Evolutionary conservation across 164 flowering plant species (phyloP).

Genomic region (Magnolia sinica): DNA sequence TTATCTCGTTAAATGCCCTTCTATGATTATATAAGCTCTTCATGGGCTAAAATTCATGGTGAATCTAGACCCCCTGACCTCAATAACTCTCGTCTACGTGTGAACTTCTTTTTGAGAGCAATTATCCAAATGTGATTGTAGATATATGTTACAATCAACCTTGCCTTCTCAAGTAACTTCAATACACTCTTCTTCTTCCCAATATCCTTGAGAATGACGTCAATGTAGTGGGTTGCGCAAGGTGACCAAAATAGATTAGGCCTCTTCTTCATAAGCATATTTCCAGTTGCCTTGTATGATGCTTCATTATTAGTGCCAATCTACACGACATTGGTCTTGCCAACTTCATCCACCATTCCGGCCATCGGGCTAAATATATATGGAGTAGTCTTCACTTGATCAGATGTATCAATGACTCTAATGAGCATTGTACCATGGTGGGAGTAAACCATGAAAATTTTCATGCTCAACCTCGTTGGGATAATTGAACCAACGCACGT

Average conservation of each 20-base stretch:
- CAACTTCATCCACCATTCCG: neutral
- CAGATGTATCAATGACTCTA: neutral
- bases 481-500: neutral
- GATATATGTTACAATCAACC: neutral
- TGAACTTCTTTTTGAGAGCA: neutral
- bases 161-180: neutral
- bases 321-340: neutral
- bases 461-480: neutral
- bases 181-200: neutral
- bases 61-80: neutral
- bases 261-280: neutral
- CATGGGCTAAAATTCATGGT: neutral
- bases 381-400: neutral
- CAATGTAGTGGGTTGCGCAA: neutral
- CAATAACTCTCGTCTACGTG: neutral
- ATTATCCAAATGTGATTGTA: neutral
- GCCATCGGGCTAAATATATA: neutral
- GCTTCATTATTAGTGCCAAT: neutral
- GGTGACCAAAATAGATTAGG: neutral
- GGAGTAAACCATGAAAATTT: neutral
- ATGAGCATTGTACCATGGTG: neutral
- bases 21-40: neutral
- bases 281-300: neutral
- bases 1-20: neutral
- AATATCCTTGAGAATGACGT: neutral